Evolutionary conservation across 495 filamentous ascomycete genomes (phyloP), one percentile per base, ranked within the genome.

Genomic region (Darksidea phi): DNA sequence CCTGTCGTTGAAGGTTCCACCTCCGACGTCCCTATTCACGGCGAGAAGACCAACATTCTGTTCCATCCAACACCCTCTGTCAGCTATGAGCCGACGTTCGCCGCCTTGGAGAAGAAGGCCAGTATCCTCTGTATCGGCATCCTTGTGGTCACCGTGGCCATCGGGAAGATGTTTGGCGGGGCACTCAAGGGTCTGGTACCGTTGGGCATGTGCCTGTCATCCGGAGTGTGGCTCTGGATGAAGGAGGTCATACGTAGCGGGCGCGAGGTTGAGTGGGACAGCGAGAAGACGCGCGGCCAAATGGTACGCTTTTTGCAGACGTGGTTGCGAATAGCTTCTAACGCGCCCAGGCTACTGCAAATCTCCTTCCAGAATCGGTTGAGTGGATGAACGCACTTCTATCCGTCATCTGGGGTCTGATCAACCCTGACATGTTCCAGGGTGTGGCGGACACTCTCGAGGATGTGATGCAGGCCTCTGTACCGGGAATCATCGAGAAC

Each of bases 401-500:
- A 13, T 81, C 81, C 0, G 79, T 95, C 47, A 77, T 92, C 12
- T 97, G 93, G 92, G 89, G 89, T 1, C 75, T 96, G 1, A 83
- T 96, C 56, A 91, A 97, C 66, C 93, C 93, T 0, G 93, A 96
- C 1, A 95, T 97, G 91, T 88, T 97, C 67, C 78, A 80, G 8
- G 82, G 83, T 0, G 77, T 89, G 24, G 86, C 85, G 18, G 85
- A 89, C 70, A 84, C 84, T 0, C 82, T 91, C 11, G 89, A 91
- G 73, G 93, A 97, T 70, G 88, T 97, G 48, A 97, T 97, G 93
- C 90, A 95, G 76, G 93, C 91, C 21, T 95, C 89, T 8, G 86
- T 95, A 0, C 93, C 93, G 0, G 86, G 85, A 0, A 77, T 96
- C 36, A 88, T 97, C 50, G 91, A 97, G 72, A 95, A 96, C 65